These are phyloP conservation scores for Nigrospora osmanthi DNA, from an alignment of 2,329 filamentous ascomycete species.

Conservation along the genomic window DNA sequence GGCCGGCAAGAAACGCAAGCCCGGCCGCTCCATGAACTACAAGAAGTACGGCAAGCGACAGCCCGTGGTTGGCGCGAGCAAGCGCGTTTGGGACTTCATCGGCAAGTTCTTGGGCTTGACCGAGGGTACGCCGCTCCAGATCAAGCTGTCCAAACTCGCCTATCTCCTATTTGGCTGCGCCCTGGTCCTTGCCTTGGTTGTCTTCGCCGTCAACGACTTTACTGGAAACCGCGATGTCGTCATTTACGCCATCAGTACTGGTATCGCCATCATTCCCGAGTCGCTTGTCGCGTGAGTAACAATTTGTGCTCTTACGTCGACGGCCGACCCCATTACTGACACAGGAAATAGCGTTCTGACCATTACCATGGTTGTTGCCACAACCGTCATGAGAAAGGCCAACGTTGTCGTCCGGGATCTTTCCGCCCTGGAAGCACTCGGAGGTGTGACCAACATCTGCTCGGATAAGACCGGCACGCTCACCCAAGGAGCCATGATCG, in stretches of 20 bases:
- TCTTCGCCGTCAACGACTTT: slow-evolving; percentile 50
- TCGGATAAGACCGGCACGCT: slow-evolving; percentile 68
- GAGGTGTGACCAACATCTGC: slow-evolving; percentile 65
- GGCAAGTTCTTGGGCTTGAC: slow-evolving; percentile 54
- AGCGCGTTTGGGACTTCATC: slow-evolving; percentile 38
- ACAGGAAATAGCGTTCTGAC: slow-evolving; percentile 44
- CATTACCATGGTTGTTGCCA: slow-evolving; percentile 61
- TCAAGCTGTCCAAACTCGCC: slow-evolving; percentile 70
- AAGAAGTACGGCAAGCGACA: slow-evolving; percentile 44
- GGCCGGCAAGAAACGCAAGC: slow-evolving; percentile 45
- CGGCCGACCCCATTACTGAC: slow-evolving; percentile 7
- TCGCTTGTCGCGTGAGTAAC: slow-evolving; percentile 51
- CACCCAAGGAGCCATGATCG: slow-evolving; percentile 63
- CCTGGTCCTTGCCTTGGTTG: slow-evolving; percentile 47
- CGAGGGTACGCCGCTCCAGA: slow-evolving; percentile 69
- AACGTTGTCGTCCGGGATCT: slow-evolving; percentile 60
- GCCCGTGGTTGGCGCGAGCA: slow-evolving; percentile 36
- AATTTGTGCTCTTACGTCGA: not conserved
- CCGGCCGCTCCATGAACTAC: slow-evolving; percentile 44
- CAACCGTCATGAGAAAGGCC: slow-evolving; percentile 55
- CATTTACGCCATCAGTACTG: slow-evolving; percentile 50
- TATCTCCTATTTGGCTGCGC: slow-evolving; percentile 69
- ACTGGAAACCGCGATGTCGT: slow-evolving; percentile 42
- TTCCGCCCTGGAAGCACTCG: slow-evolving; percentile 60
- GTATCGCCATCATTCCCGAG: slow-evolving; percentile 56